These are phyloP conservation scores for Elsinoe batatas DNA, from an alignment of 2,329 filamentous ascomycete genomes.

Conservation along the genomic window DNA sequence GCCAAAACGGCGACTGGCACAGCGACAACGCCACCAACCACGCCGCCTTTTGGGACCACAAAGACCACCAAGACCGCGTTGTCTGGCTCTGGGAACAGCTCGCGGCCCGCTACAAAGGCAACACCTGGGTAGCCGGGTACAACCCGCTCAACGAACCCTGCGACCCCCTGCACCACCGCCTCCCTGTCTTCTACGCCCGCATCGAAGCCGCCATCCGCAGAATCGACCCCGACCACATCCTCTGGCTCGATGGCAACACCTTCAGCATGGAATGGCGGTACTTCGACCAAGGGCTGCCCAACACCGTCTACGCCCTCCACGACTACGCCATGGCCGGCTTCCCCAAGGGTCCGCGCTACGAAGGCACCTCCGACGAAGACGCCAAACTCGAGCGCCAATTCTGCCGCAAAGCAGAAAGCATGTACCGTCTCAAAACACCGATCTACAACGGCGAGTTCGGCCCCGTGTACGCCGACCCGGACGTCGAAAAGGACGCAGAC, in stretches of 20 bases:
- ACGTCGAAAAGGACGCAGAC: conserved; percentile 29
- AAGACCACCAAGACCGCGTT: conserved; percentile 41
- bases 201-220: conserved; percentile 38
- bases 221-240: conserved; percentile 41
- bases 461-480: conserved; percentile 37
- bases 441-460: conserved; percentile 43
- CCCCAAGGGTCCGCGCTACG: conserved; percentile 34
- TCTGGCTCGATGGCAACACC: conserved; percentile 30
- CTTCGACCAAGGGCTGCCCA: conserved; percentile 34
- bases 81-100: conserved; percentile 42
- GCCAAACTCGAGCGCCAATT: conserved; percentile 35
- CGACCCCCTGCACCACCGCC: conserved; percentile 37
- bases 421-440: conserved; percentile 32
- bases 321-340: conserved; percentile 47
- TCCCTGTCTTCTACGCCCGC: conserved; percentile 38
- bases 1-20: conserved; percentile 44
- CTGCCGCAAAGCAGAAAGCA: conserved; percentile 40
- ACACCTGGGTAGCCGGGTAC: conserved; percentile 43
- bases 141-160: conserved; percentile 45
- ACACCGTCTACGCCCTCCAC: conserved; percentile 41
- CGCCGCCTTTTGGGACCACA: conserved; percentile 43
- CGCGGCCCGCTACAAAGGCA: conserved; percentile 35
- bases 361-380: conserved; percentile 36
- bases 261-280: conserved; percentile 35
- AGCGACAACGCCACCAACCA: conserved; percentile 38